Percentiles rank a stretch among this genome's conserved stretches.
Evolutionary conservation across 495 filamentous ascomycete species (phyloP).

Genomic region (Hypoxylon rickii): DNA sequence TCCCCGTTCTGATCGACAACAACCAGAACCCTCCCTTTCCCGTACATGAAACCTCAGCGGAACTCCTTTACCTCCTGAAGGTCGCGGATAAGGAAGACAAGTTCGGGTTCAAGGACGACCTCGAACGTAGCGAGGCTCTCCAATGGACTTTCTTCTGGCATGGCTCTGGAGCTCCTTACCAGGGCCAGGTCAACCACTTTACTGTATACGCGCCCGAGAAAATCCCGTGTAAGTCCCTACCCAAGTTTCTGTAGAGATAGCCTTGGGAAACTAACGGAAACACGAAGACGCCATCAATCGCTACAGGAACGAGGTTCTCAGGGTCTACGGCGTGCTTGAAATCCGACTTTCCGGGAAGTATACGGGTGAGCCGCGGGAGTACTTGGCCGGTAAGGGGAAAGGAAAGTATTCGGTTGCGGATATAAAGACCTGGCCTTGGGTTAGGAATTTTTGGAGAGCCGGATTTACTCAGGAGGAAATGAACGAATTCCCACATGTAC

Average conservation of each 20-base stretch:
- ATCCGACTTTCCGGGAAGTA: slow-evolving; percentile 54
- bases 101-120: slow-evolving; percentile 51
- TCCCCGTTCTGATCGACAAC: slow-evolving; percentile 58
- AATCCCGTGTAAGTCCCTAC: slow-evolving; percentile 45
- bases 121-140: slow-evolving; percentile 46
- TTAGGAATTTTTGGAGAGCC: slow-evolving; percentile 48
- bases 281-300: slow-evolving; percentile 54
- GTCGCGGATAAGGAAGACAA: slow-evolving; percentile 51
- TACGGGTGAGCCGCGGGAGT: slow-evolving; percentile 52
- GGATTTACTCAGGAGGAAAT: slow-evolving; percentile 55
- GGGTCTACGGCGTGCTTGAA: slow-evolving; percentile 59
- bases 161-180: slow-evolving; percentile 50
- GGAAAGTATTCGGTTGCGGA: slow-evolving; percentile 60
- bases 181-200: slow-evolving; percentile 48
- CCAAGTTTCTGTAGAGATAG: background rate
- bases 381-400: slow-evolving; percentile 57
- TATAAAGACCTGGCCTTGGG: slow-evolving; percentile 61
- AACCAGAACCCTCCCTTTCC: slow-evolving; percentile 54
- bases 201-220: slow-evolving; percentile 48
- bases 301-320: slow-evolving; percentile 57
- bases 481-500: slow-evolving; percentile 54
- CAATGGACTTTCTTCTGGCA: slow-evolving; percentile 60
- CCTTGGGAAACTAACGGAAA: background rate
- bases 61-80: slow-evolving; percentile 57
- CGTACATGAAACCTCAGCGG: slow-evolving; percentile 57